Evolutionary conservation across 805 yeast genomes (phyloP), one percentile per base, ranked within the genome.

Genomic region (Yueomyces sinensis): DNA sequence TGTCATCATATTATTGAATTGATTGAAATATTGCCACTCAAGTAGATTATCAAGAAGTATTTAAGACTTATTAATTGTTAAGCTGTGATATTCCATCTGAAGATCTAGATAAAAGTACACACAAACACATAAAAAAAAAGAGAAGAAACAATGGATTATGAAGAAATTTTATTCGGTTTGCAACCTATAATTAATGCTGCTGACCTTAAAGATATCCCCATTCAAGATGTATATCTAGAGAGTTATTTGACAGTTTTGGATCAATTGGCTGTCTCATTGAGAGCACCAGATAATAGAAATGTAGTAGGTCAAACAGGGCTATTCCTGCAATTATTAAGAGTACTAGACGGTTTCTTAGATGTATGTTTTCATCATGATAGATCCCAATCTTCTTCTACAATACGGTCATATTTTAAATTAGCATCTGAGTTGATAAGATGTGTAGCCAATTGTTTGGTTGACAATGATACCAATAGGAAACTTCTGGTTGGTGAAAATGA

Each of bases 61-160:
- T n/a, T n/a, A n/a, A n/a, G n/a, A n/a, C n/a, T n/a, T n/a, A n/a
- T n/a, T n/a, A n/a, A n/a, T n/a, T n/a, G n/a, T n/a, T n/a, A n/a
- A n/a, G n/a, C n/a, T n/a, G n/a, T n/a, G n/a, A n/a, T n/a, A n/a
- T n/a, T n/a, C n/a, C n/a, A n/a, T n/a, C n/a, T n/a, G n/a, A n/a
- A n/a, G n/a, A n/a, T n/a, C n/a, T n/a, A n/a, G n/a, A n/a, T n/a
- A n/a, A n/a, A n/a, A n/a, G n/a, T n/a, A n/a, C n/a, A n/a, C n/a
- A n/a, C n/a, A n/a, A n/a, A n/a, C n/a, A n/a, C n/a, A n/a, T n/a
- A n/a, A n/a, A n/a, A n/a, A n/a, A n/a, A n/a, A n/a, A n/a, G n/a
- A n/a, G n/a, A n/a, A n/a, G n/a, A n/a, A n/a, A 11, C 11, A 11
- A 56, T 57, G 62, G 58, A 56, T 33, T 57, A 48, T 44, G 59